Evolutionary conservation across 2,329 filamentous ascomycete genomes (phyloP).

Genomic region (Aspergillus quadricinctus): DNA sequence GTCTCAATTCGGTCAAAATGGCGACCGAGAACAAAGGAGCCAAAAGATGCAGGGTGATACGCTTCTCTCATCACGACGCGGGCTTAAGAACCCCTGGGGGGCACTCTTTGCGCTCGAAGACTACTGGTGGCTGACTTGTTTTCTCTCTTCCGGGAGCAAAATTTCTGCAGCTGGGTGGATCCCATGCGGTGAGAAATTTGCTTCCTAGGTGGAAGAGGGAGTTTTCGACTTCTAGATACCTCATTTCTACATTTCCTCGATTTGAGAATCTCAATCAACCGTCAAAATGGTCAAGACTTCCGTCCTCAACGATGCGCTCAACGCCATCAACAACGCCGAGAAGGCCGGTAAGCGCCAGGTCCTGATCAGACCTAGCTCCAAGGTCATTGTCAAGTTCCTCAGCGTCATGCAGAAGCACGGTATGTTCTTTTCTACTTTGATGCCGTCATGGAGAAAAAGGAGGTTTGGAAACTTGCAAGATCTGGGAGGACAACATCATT

Average conservation of each 20-base stretch:
- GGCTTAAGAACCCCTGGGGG: constrained; percentile 67
- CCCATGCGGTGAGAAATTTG: constrained; percentile 2
- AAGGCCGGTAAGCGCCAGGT: constrained; percentile 99
- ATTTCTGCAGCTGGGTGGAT: constrained; percentile 2
- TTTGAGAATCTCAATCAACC: constrained; percentile 55
- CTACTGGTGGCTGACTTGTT: constrained; percentile 59
- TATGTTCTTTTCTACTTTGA: constrained; percentile 53
- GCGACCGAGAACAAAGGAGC: constrained; percentile 4
- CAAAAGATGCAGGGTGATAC: constrained; percentile 35
- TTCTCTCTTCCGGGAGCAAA: constrained; percentile 6
- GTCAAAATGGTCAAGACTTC: constrained; percentile 98
- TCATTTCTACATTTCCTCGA: constrained; percentile 36
- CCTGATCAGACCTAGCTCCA: constrained; percentile 94
- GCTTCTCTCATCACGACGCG: constrained; percentile 45
- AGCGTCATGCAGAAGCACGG: constrained; percentile 99
- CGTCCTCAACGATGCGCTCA: constrained; percentile 98
- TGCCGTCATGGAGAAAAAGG: background rate
- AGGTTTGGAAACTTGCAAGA: background rate
- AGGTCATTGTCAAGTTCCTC: constrained; percentile 99
- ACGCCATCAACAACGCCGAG: constrained; percentile 99
- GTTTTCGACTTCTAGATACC: constrained; percentile 28
- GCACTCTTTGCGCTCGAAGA: constrained; percentile 66
- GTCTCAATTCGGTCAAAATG: background rate
- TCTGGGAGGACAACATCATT: constrained; percentile 42
- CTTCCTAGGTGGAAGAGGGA: constrained; percentile 3